phyloP scores from a whole-genome alignment of 805 yeast species.

The Wickerhamomyces alni region DNA sequence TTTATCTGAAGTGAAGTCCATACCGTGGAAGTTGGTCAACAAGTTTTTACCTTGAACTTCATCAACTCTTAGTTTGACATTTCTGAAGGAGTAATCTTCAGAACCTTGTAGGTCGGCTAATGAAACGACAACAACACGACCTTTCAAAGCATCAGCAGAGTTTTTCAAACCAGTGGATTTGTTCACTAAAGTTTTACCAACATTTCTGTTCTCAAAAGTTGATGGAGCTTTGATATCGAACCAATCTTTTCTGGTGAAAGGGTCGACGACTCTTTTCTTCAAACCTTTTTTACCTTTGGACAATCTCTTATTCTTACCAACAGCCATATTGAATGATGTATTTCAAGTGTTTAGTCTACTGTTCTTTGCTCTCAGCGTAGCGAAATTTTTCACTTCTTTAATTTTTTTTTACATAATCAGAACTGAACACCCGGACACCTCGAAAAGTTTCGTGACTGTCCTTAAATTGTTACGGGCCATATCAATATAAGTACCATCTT shows the following conservation, averaged over 20 bases:
- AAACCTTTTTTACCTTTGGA: conserved; percentile 91
- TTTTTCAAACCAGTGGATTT: conserved; percentile 96
- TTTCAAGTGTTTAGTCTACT: no score
- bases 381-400: no score
- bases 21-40: conserved; percentile 98
- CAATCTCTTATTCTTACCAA: conserved; percentile 78
- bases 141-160: conserved; percentile 97
- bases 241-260: conserved; percentile 56
- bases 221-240: conserved; percentile 2
- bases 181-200: conserved; percentile 98
- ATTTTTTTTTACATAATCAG: neutral
- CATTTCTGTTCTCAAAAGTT: conserved; percentile 48
- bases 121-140: conserved; percentile 93
- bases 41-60: conserved; percentile 99
- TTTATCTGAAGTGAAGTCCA: conserved; percentile 97
- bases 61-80: conserved; percentile 95
- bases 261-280: conserved; percentile 98
- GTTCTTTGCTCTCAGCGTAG: no score
- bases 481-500: no score
- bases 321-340: conserved; percentile 46
- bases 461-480: no score
- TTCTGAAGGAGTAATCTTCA: conserved; percentile 98
- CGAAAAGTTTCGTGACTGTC: neutral
- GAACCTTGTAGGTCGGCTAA: conserved; percentile 98
- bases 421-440: neutral